Evolutionary conservation across 2,329 filamentous ascomycete genomes (phyloP), one percentile per base, ranked within the genome.

Genomic region (Phaeosphaeriaceae sp.): DNA sequence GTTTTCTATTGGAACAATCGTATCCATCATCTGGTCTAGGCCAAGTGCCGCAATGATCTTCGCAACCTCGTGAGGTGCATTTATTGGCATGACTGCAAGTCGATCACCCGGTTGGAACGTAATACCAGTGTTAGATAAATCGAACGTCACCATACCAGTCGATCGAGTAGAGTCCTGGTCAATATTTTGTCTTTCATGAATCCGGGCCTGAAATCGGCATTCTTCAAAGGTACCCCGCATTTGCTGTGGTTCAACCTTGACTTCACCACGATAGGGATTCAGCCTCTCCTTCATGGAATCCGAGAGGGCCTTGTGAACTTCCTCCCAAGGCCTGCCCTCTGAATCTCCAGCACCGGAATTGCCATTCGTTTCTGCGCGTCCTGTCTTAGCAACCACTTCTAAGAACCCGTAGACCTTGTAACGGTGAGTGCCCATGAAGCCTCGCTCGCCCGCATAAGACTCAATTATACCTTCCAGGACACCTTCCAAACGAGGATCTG

Each of bases 341-440:
- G 71, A 70, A 42, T 77, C 75, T 2, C 71, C 70, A 3, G 73
- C 74, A 0, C 80, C 81, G 1, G 80, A 81, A 12, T 75, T 70
- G 2, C 81, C 80, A 42, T 83, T 83, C 0, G 80, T 82, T 50
- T 81, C 80, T 0, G 79, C 77, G 6, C 81, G 73, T 1, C 80
- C 80, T 0, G 78, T 81, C 62, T 83, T 82, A 29, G 76, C 77
- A 0, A 80, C 80, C 4, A 83, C 76, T 51, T 82, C 80, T 0
- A 82, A 74, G 21, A 83, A 79, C 1, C 80, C 81, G 48, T 81
- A 83, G 3, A 83, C 80, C 56, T 83, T 83, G 62, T 82, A 82
- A 15, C 80, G 68, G 52, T 83, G 80, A 0, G 78, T 79, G 3
- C 81, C 80, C 80, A 83, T 81, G 59, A 82, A 83, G 0, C 81